phyloP scores from a whole-genome alignment of 148 eudicot species.

The Camellia sinensis region DNA sequence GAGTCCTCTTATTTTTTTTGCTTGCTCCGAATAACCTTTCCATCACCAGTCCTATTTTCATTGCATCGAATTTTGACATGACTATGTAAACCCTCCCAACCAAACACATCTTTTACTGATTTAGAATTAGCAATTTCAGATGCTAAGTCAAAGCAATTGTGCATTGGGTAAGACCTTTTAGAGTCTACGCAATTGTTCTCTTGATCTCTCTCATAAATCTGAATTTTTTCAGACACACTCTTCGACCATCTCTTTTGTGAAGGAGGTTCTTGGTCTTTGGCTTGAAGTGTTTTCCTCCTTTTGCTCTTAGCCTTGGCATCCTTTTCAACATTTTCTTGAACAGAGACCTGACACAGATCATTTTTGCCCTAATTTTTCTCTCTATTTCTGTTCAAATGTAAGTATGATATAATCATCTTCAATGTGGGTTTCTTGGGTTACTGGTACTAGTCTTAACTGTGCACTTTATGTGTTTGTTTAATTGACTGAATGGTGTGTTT shows the following conservation, averaged over 20 bases:
- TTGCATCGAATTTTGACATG: constrained; percentile 1
- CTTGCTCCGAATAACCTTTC: constrained; percentile 10
- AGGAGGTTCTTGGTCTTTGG: neutral
- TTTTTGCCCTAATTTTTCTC: too few species aligned
- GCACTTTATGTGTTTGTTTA: too few species aligned
- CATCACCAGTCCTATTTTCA: neutral
- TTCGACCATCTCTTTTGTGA: constrained; percentile 3
- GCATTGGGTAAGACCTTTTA: too few species aligned
- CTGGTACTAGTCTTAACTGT: too few species aligned
- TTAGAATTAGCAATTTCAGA: constrained; percentile 3
- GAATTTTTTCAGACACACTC: constrained; percentile 2
- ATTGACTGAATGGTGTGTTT: too few species aligned
- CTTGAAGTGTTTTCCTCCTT: constrained; percentile 14
- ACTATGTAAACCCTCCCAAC: constrained; percentile 1
- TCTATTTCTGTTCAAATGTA: too few species aligned
- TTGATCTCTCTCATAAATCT: constrained; percentile 8
- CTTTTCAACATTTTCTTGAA: neutral
- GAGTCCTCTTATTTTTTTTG: constrained; percentile 9
- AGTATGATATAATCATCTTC: too few species aligned
- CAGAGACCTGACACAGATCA: neutral
- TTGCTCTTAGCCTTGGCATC: neutral
- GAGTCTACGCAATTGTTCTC: neutral
- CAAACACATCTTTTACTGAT: constrained; percentile 6
- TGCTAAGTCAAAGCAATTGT: neutral
- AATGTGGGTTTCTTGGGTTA: too few species aligned